phyloP scores from a whole-genome alignment of 2,329 filamentous ascomycete genomes.

The Penicillium digitatum region DNA sequence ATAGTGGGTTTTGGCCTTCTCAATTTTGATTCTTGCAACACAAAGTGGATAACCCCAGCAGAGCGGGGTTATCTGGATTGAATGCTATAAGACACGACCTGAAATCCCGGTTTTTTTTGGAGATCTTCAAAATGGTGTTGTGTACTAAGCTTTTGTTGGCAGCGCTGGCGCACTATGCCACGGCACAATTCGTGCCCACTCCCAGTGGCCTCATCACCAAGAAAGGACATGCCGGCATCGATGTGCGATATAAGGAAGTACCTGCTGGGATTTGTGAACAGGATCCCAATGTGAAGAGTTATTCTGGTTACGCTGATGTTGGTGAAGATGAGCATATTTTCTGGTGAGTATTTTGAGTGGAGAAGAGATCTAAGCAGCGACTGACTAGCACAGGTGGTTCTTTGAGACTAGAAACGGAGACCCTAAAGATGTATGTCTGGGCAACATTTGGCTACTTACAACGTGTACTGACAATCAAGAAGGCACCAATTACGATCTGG shows the following conservation, averaged over 20 bases:
- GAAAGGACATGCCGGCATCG: constrained; percentile 6
- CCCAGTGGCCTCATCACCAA: background rate
- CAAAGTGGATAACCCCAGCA: background rate
- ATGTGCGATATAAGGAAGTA: constrained; percentile 20
- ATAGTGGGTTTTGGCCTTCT: background rate
- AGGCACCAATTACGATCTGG: constrained; percentile 1
- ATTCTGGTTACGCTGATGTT: constrained; percentile 22
- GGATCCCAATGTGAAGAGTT: constrained; percentile 21
- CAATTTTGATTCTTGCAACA: background rate
- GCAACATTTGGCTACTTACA: background rate
- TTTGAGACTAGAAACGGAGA: constrained; percentile 1
- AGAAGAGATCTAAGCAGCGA: background rate
- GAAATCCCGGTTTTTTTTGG: background rate
- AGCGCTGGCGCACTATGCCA: background rate
- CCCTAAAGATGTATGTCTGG: background rate
- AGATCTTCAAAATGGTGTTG: background rate
- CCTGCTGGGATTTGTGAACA: constrained; percentile 20
- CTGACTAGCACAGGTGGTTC: background rate
- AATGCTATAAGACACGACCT: background rate
- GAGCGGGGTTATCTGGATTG: background rate
- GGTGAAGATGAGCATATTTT: constrained; percentile 21
- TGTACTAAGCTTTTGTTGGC: background rate
- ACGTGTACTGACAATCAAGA: background rate
- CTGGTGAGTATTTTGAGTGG: constrained; percentile 2
- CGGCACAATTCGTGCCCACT: background rate